These are phyloP conservation scores for Inonotus hispidus DNA, from an alignment of 1,284 basidiomycete species.

Conservation along the genomic window DNA sequence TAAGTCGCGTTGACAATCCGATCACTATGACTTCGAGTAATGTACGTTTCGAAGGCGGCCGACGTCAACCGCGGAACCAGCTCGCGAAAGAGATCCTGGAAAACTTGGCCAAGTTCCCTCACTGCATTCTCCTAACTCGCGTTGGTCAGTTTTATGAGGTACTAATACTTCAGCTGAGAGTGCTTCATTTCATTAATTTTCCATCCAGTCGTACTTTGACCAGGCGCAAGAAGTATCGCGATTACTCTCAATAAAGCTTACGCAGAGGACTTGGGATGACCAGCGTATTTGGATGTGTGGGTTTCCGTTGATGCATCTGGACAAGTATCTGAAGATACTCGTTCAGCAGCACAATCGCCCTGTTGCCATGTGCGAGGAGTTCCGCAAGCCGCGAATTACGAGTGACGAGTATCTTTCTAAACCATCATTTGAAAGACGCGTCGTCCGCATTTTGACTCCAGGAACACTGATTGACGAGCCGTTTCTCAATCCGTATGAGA, in stretches of 20 bases:
- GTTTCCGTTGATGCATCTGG: conserved; percentile 81
- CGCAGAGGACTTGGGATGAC: conserved; percentile 67
- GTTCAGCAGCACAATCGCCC: conserved; percentile 79
- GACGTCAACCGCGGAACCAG: conserved; percentile 38
- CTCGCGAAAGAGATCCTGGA: conserved; percentile 67
- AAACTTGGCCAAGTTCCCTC: conserved; percentile 75
- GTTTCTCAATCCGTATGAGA: conserved; percentile 79
- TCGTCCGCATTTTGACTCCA: conserved; percentile 84
- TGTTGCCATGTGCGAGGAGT: conserved; percentile 92
- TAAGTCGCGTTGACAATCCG: neutral
- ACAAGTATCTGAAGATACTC: conserved; percentile 81
- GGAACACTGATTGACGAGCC: conserved; percentile 89
- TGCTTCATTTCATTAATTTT: conserved; percentile 53
- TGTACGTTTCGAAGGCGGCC: neutral
- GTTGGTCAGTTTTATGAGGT: conserved; percentile 97
- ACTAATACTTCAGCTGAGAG: neutral
- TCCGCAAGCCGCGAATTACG: conserved; percentile 41
- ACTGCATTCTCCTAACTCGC: conserved; percentile 84
- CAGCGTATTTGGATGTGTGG: conserved; percentile 77
- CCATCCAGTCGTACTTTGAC: conserved; percentile 94
- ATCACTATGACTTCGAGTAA: neutral
- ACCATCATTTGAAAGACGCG: conserved; percentile 65
- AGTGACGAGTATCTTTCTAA: conserved; percentile 34
- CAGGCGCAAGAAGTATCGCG: conserved; percentile 78
- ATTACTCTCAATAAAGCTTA: conserved; percentile 78